Conservation (phyloP, 2,329 filamentous ascomycete species). For the Drechslerella coelobrocha region DNA sequence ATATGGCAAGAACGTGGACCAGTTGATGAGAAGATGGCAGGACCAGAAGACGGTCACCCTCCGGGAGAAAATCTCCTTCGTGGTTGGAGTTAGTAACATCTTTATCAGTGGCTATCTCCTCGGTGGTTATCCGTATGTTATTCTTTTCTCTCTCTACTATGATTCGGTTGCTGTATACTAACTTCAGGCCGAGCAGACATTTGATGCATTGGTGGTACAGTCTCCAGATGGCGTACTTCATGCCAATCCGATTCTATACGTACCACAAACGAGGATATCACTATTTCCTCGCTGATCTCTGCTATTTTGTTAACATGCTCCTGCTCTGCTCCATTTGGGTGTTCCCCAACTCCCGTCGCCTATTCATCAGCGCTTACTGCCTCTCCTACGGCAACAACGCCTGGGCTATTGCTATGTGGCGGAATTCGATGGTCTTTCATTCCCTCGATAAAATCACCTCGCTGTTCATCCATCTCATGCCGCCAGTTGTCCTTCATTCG, state of each 20-base stretch:
- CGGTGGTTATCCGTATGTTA: slow-evolving; percentile 71
- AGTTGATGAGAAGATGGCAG: slow-evolving; percentile 70
- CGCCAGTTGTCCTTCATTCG: slow-evolving; percentile 89
- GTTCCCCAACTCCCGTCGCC: slow-evolving; percentile 85
- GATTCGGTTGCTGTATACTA: neutral
- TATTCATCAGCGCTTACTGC: slow-evolving; percentile 92
- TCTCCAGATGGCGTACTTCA: slow-evolving; percentile 85
- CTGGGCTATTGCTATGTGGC: slow-evolving; percentile 97
- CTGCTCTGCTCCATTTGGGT: slow-evolving; percentile 83
- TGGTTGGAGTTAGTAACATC: slow-evolving; percentile 94
- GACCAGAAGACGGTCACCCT: slow-evolving; percentile 85
- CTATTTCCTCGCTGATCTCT: slow-evolving; percentile 90
- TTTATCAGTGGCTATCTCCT: slow-evolving; percentile 95
- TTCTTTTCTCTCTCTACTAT: neutral
- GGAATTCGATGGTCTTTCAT: slow-evolving; percentile 97
- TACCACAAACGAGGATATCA: slow-evolving; percentile 93
- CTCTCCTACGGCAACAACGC: slow-evolving; percentile 96
- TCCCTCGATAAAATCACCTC: slow-evolving; percentile 97
- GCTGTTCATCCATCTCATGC: slow-evolving; percentile 99
- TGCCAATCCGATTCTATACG: slow-evolving; percentile 91
- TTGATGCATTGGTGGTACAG: slow-evolving; percentile 93
- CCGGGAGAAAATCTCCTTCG: slow-evolving; percentile 94
- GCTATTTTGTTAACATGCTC: slow-evolving; percentile 96
- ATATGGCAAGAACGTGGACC: slow-evolving; percentile 54
- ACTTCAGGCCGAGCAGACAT: slow-evolving; percentile 8